Evolutionary conservation across 805 yeast genomes (phyloP), one percentile per base, ranked within the genome.

Genomic region (Geotrichum ghanense): DNA sequence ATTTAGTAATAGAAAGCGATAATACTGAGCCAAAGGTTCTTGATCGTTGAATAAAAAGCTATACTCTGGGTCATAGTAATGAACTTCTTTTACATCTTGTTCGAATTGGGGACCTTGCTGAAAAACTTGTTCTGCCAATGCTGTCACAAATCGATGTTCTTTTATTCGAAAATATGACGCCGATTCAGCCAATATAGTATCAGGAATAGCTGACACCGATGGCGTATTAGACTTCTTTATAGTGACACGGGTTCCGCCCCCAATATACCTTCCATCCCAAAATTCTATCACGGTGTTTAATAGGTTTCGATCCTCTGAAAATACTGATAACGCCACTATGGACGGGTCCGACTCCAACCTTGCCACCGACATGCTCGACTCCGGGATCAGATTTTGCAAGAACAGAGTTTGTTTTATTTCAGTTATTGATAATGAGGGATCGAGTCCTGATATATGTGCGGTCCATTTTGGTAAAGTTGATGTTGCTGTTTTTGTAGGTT

Each of bases 1-100:
- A n/a, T 22, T 9, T 46, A 22, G 5, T 40, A 45, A 23, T 47
- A 31, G 19, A 31, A 31, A 31, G 19, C 37, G 37, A 31, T 31
- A 31, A 19, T 31, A 31, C 17, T 31, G 37, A 19, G 37, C 37
- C 12, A 31, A 19, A 31, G 37, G 37, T 31, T 31, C 37, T 16
- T 31, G 19, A n/a, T 31, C 19, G 37, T 31, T 31, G 37, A 31
- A 31, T 5, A 31, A n/a, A 12, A 31, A 31, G 37, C 37, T 31
- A 19, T 31, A 31, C 16, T 16, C 37, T 16, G 37, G 37, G 16
- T 31, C 37, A 31, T 31, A 19, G 37, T 10, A 31, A 31, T 31
- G 37, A n/a, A n/a, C 37, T n/a, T 31, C 16, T 31, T 31, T 31
- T 6, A 31, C 37, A 19, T 31, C 37, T 31, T 31, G 37, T 31